phyloP scores from a whole-genome alignment of 768 basidiomycete genomes.

The Tricholoma furcatifolium region DNA sequence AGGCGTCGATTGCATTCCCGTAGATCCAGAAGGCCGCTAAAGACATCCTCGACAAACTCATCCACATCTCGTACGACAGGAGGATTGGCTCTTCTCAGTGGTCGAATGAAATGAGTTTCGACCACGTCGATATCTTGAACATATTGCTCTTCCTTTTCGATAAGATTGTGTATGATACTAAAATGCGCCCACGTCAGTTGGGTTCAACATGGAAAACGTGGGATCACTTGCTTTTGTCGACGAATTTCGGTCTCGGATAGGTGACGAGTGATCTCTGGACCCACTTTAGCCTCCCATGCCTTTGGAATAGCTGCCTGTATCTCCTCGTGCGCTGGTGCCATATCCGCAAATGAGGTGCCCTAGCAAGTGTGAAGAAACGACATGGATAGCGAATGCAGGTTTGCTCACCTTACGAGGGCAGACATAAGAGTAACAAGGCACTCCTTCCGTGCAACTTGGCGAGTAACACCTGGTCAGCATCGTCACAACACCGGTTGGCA shows the following conservation, averaged over 20 bases:
- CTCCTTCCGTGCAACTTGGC: slow-evolving; percentile 78
- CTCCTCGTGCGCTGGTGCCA: slow-evolving; percentile 29
- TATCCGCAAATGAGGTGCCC: slow-evolving; percentile 30
- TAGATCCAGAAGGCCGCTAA: slow-evolving; percentile 87
- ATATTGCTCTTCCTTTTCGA: slow-evolving; percentile 88
- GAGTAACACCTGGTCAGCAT: slow-evolving; percentile 90
- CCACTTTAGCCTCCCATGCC: slow-evolving; percentile 49
- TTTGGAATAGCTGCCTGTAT: slow-evolving; percentile 25
- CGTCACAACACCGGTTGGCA: slow-evolving; percentile 90
- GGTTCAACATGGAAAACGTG: background rate
- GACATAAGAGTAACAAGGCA: slow-evolving; percentile 77
- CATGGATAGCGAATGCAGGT: background rate
- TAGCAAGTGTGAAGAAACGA: slow-evolving; percentile 11
- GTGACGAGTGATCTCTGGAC: slow-evolving; percentile 34
- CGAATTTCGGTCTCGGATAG: slow-evolving; percentile 77
- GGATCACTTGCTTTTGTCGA: slow-evolving; percentile 62
- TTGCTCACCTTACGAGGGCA: slow-evolving; percentile 68
- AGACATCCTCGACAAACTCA: slow-evolving; percentile 86
- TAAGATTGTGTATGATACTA: slow-evolving; percentile 83
- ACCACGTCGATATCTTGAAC: slow-evolving; percentile 83
- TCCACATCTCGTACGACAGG: slow-evolving; percentile 56
- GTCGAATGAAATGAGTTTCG: slow-evolving; percentile 61
- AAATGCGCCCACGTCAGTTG: background rate
- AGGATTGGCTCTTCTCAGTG: slow-evolving; percentile 44
- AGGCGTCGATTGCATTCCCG: slow-evolving; percentile 79